Evolutionary conservation across 2,329 filamentous ascomycete species (phyloP).

Genomic region (Cyphellophora attinorum): DNA sequence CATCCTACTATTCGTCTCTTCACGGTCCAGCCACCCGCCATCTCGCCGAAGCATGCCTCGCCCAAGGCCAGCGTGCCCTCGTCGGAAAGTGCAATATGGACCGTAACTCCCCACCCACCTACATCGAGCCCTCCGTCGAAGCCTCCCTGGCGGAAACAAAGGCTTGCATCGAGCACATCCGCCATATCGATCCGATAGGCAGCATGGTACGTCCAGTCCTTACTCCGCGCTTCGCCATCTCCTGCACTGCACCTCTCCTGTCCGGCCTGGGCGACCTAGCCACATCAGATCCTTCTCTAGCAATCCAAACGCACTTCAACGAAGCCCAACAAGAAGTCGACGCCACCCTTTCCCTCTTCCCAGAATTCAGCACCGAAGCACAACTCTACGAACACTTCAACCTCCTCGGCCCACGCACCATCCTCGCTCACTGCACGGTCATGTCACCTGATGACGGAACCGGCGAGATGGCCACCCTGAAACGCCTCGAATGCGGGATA

Average conservation of each 20-base stretch:
- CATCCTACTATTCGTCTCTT: constrained; percentile 49
- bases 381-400: constrained; percentile 49
- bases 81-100: constrained; percentile 57
- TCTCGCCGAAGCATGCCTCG: constrained; percentile 45
- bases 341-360: constrained; percentile 43
- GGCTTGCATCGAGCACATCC: constrained; percentile 29
- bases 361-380: constrained; percentile 43
- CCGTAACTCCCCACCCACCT: constrained; percentile 31
- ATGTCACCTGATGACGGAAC: constrained; percentile 38
- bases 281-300: constrained; percentile 32
- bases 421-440: constrained; percentile 55
- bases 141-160: constrained; percentile 15
- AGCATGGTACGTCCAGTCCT: constrained; percentile 37
- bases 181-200: constrained; percentile 31
- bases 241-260: constrained; percentile 44
- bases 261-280: constrained; percentile 45
- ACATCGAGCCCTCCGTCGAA: constrained; percentile 19
- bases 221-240: constrained; percentile 50
- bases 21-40: constrained; percentile 49
- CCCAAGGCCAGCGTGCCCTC: constrained; percentile 48
- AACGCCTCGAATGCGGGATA: constrained; percentile 40
- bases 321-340: constrained; percentile 50
- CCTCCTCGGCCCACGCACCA: constrained; percentile 42
- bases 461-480: constrained; percentile 40
- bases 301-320: constrained; percentile 56